Evolutionary conservation across 179 eudicot species (phyloP).

Genomic region (Beta macrorhiza): DNA sequence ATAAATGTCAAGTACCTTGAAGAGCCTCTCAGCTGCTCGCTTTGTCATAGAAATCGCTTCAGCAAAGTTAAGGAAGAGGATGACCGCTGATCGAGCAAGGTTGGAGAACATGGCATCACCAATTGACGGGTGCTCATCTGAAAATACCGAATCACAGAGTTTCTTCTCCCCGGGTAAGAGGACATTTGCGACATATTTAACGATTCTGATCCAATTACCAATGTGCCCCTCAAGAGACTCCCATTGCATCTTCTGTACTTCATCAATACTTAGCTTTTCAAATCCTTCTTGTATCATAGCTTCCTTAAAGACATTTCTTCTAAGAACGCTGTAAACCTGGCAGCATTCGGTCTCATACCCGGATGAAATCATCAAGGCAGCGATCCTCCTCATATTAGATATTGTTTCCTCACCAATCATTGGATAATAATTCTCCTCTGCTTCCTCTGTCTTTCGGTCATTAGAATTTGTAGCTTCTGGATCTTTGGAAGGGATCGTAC

Average conservation of each 20-base stretch:
- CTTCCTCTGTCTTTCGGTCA: slow-evolving; percentile 15
- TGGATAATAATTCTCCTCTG: slow-evolving; percentile 34
- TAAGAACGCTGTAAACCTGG: slow-evolving; percentile 47
- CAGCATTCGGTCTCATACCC: slow-evolving; percentile 72
- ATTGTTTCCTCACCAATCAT: slow-evolving; percentile 38
- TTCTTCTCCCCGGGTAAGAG: slow-evolving; percentile 53
- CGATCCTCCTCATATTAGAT: slow-evolving; percentile 33
- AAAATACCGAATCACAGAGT: slow-evolving; percentile 48
- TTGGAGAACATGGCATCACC: slow-evolving; percentile 38
- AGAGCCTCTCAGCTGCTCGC: slow-evolving; percentile 60
- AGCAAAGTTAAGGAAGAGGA: slow-evolving; percentile 60
- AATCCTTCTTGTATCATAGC: slow-evolving; percentile 46
- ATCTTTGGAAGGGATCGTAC: background rate
- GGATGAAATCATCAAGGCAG: slow-evolving; percentile 46
- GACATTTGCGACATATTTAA: slow-evolving; percentile 42
- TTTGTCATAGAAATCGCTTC: slow-evolving; percentile 60
- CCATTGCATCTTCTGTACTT: slow-evolving; percentile 64
- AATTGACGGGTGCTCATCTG: slow-evolving; percentile 27
- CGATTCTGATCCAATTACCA: slow-evolving; percentile 53
- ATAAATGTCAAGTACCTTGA: slow-evolving; percentile 69
- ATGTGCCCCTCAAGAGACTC: slow-evolving; percentile 57
- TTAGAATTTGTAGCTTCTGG: slow-evolving; percentile 17
- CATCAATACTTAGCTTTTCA: slow-evolving; percentile 59
- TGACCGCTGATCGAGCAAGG: slow-evolving; percentile 45
- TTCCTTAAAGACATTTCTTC: slow-evolving; percentile 51